Conservation (phyloP, 805 yeast genomes). For the Pichia heedii region DNA sequence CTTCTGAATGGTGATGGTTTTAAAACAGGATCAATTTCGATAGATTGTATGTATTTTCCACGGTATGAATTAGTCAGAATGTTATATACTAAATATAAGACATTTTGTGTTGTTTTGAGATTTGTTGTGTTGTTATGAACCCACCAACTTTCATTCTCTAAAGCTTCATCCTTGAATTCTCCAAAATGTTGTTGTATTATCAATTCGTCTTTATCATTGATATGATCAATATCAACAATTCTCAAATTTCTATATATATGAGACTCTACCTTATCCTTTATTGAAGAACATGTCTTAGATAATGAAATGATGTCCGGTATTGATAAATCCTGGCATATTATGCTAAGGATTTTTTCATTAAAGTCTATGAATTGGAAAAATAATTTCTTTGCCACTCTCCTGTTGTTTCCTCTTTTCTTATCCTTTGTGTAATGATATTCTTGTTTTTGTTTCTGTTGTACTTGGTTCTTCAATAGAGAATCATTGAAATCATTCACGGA, state of each 20-base stretch:
- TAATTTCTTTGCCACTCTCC: background rate
- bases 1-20: slow-evolving; percentile 9
- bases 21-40: slow-evolving; percentile 14
- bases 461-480: no score
- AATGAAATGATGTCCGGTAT: slow-evolving; percentile 4
- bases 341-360: background rate
- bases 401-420: background rate
- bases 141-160: slow-evolving; percentile 10
- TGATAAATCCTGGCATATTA: slow-evolving; percentile 6
- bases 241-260: slow-evolving; percentile 6
- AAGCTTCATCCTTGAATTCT: slow-evolving; percentile 9
- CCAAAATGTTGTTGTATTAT: slow-evolving; percentile 12
- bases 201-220: slow-evolving; percentile 10
- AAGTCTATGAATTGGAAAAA: background rate
- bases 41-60: slow-evolving; percentile 9
- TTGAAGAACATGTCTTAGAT: slow-evolving; percentile 2
- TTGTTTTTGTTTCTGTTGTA: no score
- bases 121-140: slow-evolving; percentile 5
- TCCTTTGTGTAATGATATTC: no score
- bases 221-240: slow-evolving; percentile 6
- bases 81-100: slow-evolving; percentile 15
- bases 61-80: slow-evolving; percentile 9
- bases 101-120: slow-evolving; percentile 7
- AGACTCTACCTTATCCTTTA: slow-evolving; percentile 2
- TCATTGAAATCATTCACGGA: no score